phyloP scores from a whole-genome alignment of 768 basidiomycete species.

The Rhodocollybia butyracea region DNA sequence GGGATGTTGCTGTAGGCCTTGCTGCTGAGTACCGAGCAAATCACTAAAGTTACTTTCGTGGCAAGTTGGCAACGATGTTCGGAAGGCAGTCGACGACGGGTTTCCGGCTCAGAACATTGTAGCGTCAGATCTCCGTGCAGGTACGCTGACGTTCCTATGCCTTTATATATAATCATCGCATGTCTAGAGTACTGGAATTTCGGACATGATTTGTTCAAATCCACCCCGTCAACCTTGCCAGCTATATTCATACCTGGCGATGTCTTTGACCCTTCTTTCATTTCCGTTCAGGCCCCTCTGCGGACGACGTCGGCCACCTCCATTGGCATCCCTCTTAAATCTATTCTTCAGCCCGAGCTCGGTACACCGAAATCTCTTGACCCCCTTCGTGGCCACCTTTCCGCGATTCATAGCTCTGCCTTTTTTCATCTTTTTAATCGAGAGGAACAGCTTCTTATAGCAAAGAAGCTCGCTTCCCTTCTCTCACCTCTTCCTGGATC shows the following conservation, averaged over 20 bases:
- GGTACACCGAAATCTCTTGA: slow-evolving; percentile 19
- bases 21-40: not conserved
- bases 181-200: slow-evolving; percentile 41
- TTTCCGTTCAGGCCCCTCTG: slow-evolving; percentile 20
- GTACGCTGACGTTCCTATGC: slow-evolving; percentile 7
- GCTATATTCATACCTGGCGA: slow-evolving; percentile 42
- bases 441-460: slow-evolving; percentile 29
- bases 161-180: not conserved
- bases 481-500: slow-evolving; percentile 32
- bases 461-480: slow-evolving; percentile 26
- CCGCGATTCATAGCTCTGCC: slow-evolving; percentile 39
- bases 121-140: slow-evolving; percentile 21
- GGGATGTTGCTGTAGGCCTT: slow-evolving; percentile 23
- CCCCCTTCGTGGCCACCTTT: slow-evolving; percentile 35
- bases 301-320: slow-evolving; percentile 5
- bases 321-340: slow-evolving; percentile 19
- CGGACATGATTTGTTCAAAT: slow-evolving; percentile 44
- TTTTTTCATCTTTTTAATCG: slow-evolving; percentile 44
- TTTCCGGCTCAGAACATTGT: slow-evolving; percentile 20
- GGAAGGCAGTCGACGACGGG: slow-evolving; percentile 21
- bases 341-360: slow-evolving; percentile 18
- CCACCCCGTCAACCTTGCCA: slow-evolving; percentile 36
- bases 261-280: slow-evolving; percentile 33
- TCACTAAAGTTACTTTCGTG: not conserved
- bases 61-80: slow-evolving; percentile 23